Percentiles rank a stretch among this genome's conserved stretches.
Evolutionary conservation across 2,329 filamentous ascomycete species (phyloP).

Genomic region (Aspergillus tubingensis): DNA sequence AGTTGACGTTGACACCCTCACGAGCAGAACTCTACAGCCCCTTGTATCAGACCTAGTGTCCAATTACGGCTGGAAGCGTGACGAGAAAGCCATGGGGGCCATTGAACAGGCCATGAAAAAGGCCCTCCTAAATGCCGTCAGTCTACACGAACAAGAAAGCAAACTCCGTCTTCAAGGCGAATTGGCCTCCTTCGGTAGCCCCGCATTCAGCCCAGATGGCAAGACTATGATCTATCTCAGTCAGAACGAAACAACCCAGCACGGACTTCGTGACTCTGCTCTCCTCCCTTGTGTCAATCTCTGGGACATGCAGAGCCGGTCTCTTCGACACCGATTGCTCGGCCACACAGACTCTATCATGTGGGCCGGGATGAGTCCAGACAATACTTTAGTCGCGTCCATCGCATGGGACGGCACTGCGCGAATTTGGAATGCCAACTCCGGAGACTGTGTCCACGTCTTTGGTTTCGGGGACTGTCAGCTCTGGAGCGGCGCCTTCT

Average conservation of each 20-base stretch:
- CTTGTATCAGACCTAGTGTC: not conserved
- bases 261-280: too few relatives aligned
- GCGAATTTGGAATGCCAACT: constrained; percentile 13
- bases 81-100: not conserved
- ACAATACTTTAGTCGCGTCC: constrained; percentile 9
- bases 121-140: not conserved
- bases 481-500: constrained; percentile 13
- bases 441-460: constrained; percentile 11
- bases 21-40: not conserved
- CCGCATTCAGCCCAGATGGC: constrained; percentile 7
- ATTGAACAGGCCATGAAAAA: not conserved
- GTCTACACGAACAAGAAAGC: not conserved
- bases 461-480: constrained; percentile 7
- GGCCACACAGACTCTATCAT: constrained; percentile 15
- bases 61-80: not conserved
- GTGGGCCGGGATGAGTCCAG: constrained; percentile 14
- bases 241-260: constrained; percentile 2
- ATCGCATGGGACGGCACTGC: constrained; percentile 12
- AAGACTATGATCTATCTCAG: constrained; percentile 9
- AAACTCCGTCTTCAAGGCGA: constrained; percentile 3
- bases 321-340: constrained; percentile 8
- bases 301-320: constrained; percentile 8
- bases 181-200: constrained; percentile 6
- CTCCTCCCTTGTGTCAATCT: constrained; percentile 9
- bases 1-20: not conserved